Percentiles rank a stretch among this genome's conserved stretches.
Conservation (phyloP, 177 flowering plant species). For the Vitis hybrid region DNA sequence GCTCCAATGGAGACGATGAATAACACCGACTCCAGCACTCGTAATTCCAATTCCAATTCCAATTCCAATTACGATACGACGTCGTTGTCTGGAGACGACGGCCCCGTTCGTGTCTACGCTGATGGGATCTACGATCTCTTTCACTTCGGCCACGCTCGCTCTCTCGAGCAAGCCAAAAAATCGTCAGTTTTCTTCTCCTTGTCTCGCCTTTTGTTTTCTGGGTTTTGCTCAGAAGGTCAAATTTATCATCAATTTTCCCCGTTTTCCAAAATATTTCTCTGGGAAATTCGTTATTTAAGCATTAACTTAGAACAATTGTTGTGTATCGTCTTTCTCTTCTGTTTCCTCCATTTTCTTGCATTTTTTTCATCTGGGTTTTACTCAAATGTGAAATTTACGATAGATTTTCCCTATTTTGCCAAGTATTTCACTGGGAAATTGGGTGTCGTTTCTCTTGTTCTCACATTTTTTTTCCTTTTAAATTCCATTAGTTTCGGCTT, state of each 20-base stretch:
- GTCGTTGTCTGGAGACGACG: constrained; percentile 16
- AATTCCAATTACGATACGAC: background rate
- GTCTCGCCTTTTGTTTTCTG: background rate
- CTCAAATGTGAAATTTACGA: too few species aligned
- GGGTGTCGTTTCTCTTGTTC: background rate
- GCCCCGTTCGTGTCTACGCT: constrained; percentile 72
- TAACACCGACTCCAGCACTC: background rate
- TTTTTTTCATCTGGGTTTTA: too few species aligned
- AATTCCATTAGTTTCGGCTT: background rate
- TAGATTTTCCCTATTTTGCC: background rate
- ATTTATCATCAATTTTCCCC: background rate
- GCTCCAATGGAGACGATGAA: background rate
- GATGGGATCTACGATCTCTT: constrained; percentile 93
- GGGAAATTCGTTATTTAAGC: too few species aligned
- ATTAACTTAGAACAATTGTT: too few species aligned
- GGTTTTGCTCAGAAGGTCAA: background rate
- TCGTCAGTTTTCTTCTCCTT: constrained; percentile 24
- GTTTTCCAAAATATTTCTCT: too few species aligned
- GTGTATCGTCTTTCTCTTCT: too few species aligned
- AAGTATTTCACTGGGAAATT: background rate
- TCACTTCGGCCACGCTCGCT: constrained; percentile 84
- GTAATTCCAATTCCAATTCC: too few species aligned
- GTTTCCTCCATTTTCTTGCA: too few species aligned
- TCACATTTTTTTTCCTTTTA: background rate
- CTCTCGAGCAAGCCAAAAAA: constrained; percentile 88